Evolutionary conservation across 441 rosid species (phyloP).

Genomic region (Gossypium armourianum): DNA sequence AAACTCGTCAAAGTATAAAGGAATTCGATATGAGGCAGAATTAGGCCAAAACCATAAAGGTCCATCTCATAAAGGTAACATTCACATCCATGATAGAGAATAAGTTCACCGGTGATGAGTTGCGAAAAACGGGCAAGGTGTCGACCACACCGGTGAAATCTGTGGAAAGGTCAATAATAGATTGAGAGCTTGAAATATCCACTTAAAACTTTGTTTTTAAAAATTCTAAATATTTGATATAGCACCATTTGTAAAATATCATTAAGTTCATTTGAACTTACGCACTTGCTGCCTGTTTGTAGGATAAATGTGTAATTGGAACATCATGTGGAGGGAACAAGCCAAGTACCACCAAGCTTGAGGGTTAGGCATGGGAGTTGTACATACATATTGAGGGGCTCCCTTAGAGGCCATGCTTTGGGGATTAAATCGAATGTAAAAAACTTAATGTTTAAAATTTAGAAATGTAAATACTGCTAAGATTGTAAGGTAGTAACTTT

Average conservation of each 20-base stretch:
- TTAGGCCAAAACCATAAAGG: too few relatives aligned
- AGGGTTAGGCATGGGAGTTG: background rate
- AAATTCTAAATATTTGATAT: background rate
- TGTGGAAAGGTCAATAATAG: background rate
- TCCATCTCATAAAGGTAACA: too few relatives aligned
- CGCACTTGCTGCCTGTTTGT: background rate
- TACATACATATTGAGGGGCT: background rate
- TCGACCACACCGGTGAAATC: background rate
- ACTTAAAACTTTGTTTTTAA: background rate
- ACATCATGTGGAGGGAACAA: background rate
- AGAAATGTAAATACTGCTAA: background rate
- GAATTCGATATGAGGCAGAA: background rate
- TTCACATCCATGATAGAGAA: background rate
- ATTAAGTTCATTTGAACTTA: background rate
- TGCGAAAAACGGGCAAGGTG: background rate
- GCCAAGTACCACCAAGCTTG: background rate
- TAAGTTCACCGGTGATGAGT: background rate
- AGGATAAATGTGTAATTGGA: background rate
- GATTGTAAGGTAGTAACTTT: background rate
- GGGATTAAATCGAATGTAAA: background rate
- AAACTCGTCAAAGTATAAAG: background rate
- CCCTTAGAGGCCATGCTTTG: background rate
- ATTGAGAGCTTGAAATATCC: background rate
- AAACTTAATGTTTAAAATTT: background rate
- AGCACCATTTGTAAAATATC: background rate